phyloP scores from a whole-genome alignment of 148 eudicot species.

The Rheum nobile region DNA sequence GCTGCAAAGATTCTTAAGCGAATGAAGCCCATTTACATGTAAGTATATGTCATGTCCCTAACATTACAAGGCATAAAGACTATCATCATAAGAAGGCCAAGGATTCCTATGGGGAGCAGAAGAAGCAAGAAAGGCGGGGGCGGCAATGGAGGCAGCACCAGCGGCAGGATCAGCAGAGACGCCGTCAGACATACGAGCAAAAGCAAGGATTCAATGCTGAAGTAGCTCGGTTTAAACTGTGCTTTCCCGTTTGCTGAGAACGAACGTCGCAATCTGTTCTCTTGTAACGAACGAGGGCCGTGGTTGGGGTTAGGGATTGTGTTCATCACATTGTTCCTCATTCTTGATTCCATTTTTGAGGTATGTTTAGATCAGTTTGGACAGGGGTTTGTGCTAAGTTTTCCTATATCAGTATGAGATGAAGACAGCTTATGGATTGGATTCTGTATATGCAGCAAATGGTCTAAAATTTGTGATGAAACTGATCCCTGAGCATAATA shows the following conservation, averaged over 20 bases:
- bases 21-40: conserved; percentile 14
- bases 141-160: conserved; percentile 79
- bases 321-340: neutral
- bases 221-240: conserved; percentile 19
- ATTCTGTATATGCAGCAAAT: neutral
- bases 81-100: conserved; percentile 51
- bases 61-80: conserved; percentile 68
- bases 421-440: neutral
- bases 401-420: neutral
- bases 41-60: conserved; percentile 28
- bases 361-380: neutral
- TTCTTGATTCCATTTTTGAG: neutral
- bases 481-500: neutral
- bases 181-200: conserved; percentile 53
- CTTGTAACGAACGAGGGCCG: neutral
- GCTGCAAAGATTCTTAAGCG: neutral
- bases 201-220: conserved; percentile 49
- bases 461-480: neutral
- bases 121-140: conserved; percentile 85
- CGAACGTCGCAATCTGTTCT: neutral
- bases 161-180: conserved; percentile 58
- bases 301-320: neutral
- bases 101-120: conserved; percentile 58
- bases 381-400: neutral
- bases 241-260: neutral